Base-by-base conservation (phyloP, 2,329 filamentous ascomycete genomes). In the Torrubiellomyces zombiae region DNA sequence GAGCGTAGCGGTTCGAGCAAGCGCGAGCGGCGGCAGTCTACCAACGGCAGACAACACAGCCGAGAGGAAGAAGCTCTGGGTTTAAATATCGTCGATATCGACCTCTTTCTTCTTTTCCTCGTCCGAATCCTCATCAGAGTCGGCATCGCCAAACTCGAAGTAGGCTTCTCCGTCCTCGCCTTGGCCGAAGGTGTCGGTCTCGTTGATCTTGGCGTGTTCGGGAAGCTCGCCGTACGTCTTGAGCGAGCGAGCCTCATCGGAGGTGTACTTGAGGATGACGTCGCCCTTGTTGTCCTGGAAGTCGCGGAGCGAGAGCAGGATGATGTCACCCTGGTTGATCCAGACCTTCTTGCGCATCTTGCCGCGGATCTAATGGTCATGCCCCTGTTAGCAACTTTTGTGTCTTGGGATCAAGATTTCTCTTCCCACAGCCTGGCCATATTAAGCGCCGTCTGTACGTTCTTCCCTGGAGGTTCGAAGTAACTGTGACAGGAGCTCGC, bases 271-370 rank as follows among this genome's bases (percentile, higher is more conserved):
- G 51, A 91, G 72, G 48, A 89, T 89, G 53, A 94, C 92, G 51
- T 94, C 85, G 53, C 85, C 85, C 62, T 92, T 92, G 59, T 86
- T 78, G 56, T 89, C 81, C 53, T 92, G 82, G 60, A 91, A 91
- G 55, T 91, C 83, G 42, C 82, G 79, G 33, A 92, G 75, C 18
- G 77, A 85, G 33, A 86, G 64, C 22, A 86, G 70, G 52, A 86
- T 85, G 51, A 93, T 93, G 53, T 93, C 82, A 48, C 83, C 83
- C 62, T 93, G 83, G 67, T 93, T 94, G 68, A 94, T 94, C 83
- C 83, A 94, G 56, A 95, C 89, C 71, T 98, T 98, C 71, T 98
- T 98, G 47, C 89, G 75, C 46, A 98, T 79, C 61, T 98, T 95
- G 60, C 86, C 86, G 37, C 86, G 82, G 25, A 54, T 54, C 50